Conservation (phyloP, 306 rosid genomes). For the Amphicarpaea edgeworthii region DNA sequence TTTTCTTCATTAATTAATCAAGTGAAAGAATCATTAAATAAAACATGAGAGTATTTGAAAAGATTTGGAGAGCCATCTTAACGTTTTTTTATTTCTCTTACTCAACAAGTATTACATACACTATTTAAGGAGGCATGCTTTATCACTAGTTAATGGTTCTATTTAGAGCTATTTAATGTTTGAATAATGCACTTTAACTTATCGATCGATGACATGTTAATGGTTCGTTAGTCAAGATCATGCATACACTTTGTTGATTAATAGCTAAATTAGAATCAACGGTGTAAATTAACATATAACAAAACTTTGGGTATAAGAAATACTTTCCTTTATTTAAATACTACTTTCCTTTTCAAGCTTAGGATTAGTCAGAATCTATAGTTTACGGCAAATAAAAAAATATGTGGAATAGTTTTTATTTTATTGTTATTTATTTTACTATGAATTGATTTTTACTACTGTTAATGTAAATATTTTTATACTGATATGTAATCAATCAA, state of each 20-base stretch:
- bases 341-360: not conserved
- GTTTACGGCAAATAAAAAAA: not conserved
- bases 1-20: too few relatives aligned
- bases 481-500: not conserved
- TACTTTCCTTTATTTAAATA: constrained; percentile 8
- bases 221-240: not conserved
- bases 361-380: not conserved
- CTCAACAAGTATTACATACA: not conserved
- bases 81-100: not conserved
- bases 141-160: not conserved
- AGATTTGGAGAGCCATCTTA: too few relatives aligned
- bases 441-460: not conserved
- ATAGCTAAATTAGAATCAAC: not conserved
- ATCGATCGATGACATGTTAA: not conserved
- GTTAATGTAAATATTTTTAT: not conserved
- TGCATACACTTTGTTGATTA: not conserved
- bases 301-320: not conserved
- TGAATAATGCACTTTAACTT: not conserved
- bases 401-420: not conserved
- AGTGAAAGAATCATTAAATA: too few relatives aligned
- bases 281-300: not conserved
- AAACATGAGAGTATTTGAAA: too few relatives aligned
- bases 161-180: not conserved
- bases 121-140: not conserved
- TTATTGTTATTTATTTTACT: not conserved